Conservation (phyloP, 2,329 filamentous ascomycete genomes). For the Diaporthe longicolla region DNA sequence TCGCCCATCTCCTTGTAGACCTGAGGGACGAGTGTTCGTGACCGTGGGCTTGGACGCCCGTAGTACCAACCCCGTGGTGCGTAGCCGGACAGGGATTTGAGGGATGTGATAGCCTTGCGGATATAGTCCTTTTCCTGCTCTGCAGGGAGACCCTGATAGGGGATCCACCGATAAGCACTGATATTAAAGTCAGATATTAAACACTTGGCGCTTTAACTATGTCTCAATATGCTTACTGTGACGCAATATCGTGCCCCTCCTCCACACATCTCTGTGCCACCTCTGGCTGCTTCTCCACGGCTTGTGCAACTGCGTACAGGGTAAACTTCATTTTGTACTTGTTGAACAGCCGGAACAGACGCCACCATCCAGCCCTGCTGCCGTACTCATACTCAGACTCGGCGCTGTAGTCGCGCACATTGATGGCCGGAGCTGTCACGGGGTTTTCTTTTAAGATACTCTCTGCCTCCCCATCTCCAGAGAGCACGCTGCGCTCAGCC, state of each 20-base stretch:
- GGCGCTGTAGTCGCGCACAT: conserved; percentile 61
- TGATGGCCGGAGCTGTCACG: conserved; percentile 51
- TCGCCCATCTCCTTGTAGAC: conserved; percentile 67
- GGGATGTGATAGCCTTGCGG: conserved; percentile 56
- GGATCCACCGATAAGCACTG: conserved; percentile 64
- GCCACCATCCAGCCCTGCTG: conserved; percentile 63
- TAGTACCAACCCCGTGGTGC: conserved; percentile 66
- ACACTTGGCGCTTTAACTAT: too few species aligned
- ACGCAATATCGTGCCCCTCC: conserved; percentile 64
- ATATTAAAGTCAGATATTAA: not conserved
- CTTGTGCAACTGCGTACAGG: conserved; percentile 64
- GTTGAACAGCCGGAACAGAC: conserved; percentile 64
- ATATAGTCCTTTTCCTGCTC: conserved; percentile 65
- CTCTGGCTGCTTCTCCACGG: conserved; percentile 62
- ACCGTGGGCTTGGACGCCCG: conserved; percentile 60
- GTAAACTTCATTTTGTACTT: conserved; percentile 64
- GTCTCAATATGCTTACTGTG: conserved; percentile 49
- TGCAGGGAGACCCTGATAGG: conserved; percentile 60
- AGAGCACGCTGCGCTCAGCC: conserved; percentile 55
- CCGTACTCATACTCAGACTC: conserved; percentile 68
- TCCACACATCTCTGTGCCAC: conserved; percentile 63
- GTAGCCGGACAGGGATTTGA: conserved; percentile 60
- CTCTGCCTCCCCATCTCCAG: conserved; percentile 56
- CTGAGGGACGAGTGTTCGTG: conserved; percentile 60
- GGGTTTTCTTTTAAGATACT: conserved; percentile 57